Conservation (phyloP, 176 grass and related monocot genomes). For the Dactylis glomerata region DNA sequence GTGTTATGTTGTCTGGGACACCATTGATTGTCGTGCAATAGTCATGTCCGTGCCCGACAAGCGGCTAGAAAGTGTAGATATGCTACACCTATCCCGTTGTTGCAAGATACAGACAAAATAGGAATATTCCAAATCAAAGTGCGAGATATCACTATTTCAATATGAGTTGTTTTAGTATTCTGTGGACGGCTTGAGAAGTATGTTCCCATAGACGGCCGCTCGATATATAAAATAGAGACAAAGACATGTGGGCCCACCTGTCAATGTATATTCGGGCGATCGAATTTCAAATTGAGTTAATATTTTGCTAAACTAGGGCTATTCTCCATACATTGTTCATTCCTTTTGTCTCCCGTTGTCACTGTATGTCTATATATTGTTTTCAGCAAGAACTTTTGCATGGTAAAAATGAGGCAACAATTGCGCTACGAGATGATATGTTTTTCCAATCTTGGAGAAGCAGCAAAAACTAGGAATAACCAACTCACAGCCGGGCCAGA, state of each 20-base stretch:
- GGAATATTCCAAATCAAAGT: background rate
- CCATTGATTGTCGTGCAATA: background rate
- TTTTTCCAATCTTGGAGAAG: slow-evolving; percentile 35
- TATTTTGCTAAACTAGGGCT: too few species aligned
- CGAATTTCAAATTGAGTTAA: too few species aligned
- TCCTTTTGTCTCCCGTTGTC: background rate
- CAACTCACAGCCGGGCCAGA: background rate
- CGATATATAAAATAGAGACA: background rate
- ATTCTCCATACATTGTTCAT: background rate
- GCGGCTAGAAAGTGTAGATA: background rate
- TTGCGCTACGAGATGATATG: background rate
- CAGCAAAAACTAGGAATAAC: slow-evolving; percentile 34
- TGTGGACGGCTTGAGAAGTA: background rate
- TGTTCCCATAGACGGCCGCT: background rate
- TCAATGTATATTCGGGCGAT: too few species aligned
- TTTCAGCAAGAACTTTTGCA: background rate
- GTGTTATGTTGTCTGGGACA: background rate
- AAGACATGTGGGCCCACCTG: too few species aligned
- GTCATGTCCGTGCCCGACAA: background rate
- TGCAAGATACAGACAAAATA: background rate
- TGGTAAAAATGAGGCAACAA: background rate
- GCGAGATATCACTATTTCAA: too few species aligned
- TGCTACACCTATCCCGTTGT: background rate
- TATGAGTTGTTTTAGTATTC: background rate
- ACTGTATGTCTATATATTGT: background rate